These are phyloP conservation scores for Agroathelia rolfsii DNA, from an alignment of 1,284 basidiomycete species.

Conservation along the genomic window DNA sequence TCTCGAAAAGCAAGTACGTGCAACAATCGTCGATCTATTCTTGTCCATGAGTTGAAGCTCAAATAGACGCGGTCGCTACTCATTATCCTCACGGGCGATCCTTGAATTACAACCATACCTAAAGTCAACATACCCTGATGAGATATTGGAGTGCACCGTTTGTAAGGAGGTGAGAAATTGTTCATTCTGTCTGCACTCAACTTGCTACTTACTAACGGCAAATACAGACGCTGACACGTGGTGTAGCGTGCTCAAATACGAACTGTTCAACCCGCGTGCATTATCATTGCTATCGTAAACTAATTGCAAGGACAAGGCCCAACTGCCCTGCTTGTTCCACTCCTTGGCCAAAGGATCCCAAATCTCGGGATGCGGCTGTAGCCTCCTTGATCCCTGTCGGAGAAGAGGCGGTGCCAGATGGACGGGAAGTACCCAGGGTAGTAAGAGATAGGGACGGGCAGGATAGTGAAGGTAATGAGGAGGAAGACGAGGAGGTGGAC, in stretches of 20 bases:
- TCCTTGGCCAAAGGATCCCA: conserved; percentile 45
- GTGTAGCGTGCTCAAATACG: conserved; percentile 49
- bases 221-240: conserved; percentile 53
- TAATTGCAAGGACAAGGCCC: conserved; percentile 26
- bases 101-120: conserved; percentile 72
- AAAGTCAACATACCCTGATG: conserved; percentile 62
- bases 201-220: conserved; percentile 2
- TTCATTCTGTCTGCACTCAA: conserved; percentile 4
- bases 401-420: conserved; percentile 53
- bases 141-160: conserved; percentile 62
- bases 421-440: no score
- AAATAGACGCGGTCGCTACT: conserved; percentile 59
- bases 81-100: conserved; percentile 65
- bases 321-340: conserved; percentile 48
- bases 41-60: conserved; percentile 5
- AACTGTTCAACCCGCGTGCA: conserved; percentile 65
- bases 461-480: conserved; percentile 32
- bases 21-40: conserved; percentile 1
- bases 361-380: no score
- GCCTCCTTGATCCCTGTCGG: conserved; percentile 47
- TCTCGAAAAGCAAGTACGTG: conserved; percentile 65
- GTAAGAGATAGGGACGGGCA: no score
- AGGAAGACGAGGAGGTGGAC: conserved; percentile 33
- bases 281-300: conserved; percentile 47
- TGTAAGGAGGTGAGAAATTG: conserved; percentile 54